A percentile compares a stretch with the other conserved stretches of the same genome.
Conservation (phyloP, 495 filamentous ascomycete species). For the Penicillium antarcticum region DNA sequence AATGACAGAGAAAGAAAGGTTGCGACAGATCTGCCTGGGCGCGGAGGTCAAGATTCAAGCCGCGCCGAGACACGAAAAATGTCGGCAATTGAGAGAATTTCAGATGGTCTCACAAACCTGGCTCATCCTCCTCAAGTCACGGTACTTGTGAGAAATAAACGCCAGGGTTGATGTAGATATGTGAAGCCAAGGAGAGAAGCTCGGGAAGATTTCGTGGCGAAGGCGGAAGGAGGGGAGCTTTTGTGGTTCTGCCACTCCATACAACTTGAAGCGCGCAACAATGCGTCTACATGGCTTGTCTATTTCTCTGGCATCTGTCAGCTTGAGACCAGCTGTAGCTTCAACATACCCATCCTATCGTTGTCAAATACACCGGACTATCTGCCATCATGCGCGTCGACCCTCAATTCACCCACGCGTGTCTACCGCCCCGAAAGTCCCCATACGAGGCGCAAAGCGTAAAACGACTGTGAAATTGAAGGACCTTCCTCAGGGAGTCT, state of each 20-base stretch:
- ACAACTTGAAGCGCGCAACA: conserved; percentile 7
- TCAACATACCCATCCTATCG: conserved; percentile 5
- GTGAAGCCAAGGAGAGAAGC: conserved; percentile 16
- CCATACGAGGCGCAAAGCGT: conserved; percentile 44
- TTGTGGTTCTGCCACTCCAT: conserved; percentile 19
- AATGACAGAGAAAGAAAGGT: conserved; percentile 20
- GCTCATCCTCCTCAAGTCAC: conserved; percentile 39
- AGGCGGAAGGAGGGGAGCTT: conserved; percentile 35
- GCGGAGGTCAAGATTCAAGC: conserved; percentile 32
- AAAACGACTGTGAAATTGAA: conserved; percentile 54
- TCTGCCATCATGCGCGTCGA: conserved; percentile 35
- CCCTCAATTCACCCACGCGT: conserved; percentile 15
- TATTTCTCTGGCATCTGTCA: conserved; percentile 7
- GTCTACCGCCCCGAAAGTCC: conserved; percentile 9
- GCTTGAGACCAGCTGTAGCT: background rate
- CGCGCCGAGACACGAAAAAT: conserved; percentile 14
- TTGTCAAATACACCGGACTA: conserved; percentile 24
- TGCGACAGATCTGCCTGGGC: conserved; percentile 33
- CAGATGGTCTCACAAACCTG: conserved; percentile 39
- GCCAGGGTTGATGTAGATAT: conserved; percentile 25
- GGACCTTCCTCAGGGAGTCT: conserved; percentile 62
- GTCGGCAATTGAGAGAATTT: conserved; percentile 20
- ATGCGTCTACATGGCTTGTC: conserved; percentile 23
- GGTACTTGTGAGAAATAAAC: conserved; percentile 29
- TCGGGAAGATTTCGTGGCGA: conserved; percentile 44